Conservation (phyloP, 2,329 filamentous ascomycete genomes). For the Colletotrichum sojae region DNA sequence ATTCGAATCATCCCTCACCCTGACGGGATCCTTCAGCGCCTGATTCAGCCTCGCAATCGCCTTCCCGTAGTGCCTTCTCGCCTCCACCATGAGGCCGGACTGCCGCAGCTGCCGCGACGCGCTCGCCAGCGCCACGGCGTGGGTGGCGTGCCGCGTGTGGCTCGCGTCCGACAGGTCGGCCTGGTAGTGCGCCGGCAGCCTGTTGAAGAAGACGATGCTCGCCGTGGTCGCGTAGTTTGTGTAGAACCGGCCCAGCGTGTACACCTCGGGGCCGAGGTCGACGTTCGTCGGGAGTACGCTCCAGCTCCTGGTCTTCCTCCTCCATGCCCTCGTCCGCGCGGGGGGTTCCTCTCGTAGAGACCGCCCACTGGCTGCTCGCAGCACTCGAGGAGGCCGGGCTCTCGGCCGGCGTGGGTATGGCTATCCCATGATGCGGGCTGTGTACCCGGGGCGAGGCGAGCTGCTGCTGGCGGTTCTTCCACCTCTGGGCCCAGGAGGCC, state of each 20-base stretch:
- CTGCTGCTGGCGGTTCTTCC: slow-evolving; percentile 22
- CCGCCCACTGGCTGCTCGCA: no score
- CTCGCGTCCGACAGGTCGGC: slow-evolving; percentile 14
- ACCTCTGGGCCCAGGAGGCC: slow-evolving; percentile 19
- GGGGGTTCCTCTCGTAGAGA: background rate
- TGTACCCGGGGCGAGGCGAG: background rate
- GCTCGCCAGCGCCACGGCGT: slow-evolving; percentile 32
- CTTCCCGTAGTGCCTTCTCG: slow-evolving; percentile 24
- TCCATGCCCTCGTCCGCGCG: background rate
- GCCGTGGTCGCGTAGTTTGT: slow-evolving; percentile 19
- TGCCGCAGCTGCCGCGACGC: slow-evolving; percentile 25
- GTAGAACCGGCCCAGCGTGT: slow-evolving; percentile 22
- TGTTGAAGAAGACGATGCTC: slow-evolving; percentile 25
- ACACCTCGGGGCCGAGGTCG: slow-evolving; percentile 7
- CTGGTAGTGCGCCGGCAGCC: slow-evolving; percentile 18
- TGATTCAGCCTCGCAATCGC: slow-evolving; percentile 18
- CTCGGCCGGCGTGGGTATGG: background rate
- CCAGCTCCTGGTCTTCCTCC: background rate
- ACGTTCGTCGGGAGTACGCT: background rate
- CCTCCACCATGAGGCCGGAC: slow-evolving; percentile 27
- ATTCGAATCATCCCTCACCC: slow-evolving; percentile 22
- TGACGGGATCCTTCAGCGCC: background rate
- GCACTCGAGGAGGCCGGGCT: no score
- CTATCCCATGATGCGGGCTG: background rate
- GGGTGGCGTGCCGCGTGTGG: slow-evolving; percentile 29